phyloP scores from a whole-genome alignment of 306 rosid species.

The Begonia fuchsioides region DNA sequence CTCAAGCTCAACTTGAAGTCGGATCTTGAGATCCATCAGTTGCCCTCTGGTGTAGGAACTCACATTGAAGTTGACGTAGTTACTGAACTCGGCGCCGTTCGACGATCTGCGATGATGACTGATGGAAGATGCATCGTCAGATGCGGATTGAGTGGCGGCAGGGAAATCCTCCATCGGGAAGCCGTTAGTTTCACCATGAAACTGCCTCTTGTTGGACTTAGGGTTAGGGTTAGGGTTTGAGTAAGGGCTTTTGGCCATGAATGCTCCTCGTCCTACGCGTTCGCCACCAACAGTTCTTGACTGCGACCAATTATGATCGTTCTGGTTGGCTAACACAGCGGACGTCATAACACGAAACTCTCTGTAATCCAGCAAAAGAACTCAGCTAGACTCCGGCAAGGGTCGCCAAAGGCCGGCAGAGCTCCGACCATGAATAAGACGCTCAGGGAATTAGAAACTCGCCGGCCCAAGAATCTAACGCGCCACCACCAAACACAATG shows the following conservation, averaged over 20 bases:
- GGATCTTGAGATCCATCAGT: constrained; percentile 42
- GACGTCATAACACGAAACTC: constrained; percentile 45
- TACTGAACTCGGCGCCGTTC: constrained; percentile 19
- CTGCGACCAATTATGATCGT: constrained; percentile 59
- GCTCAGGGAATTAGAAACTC: background rate
- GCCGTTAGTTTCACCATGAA: constrained; percentile 16
- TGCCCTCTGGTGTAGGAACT: no score
- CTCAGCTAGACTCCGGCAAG: constrained; percentile 34
- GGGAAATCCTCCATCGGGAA: constrained; percentile 22
- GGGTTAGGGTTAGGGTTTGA: constrained; percentile 52
- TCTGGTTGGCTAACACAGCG: constrained; percentile 64
- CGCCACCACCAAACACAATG: constrained; percentile 1
- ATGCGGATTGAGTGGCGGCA: constrained; percentile 46
- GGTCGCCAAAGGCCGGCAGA: constrained; percentile 21
- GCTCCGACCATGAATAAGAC: constrained; percentile 23
- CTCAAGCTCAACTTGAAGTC: constrained; percentile 44
- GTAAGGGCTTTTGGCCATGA: constrained; percentile 73
- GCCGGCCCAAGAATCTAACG: constrained; percentile 4
- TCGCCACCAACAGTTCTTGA: constrained; percentile 37
- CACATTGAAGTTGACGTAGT: constrained; percentile 46
- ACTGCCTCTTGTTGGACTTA: constrained; percentile 33
- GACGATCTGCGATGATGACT: constrained; percentile 35
- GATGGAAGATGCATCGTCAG: constrained; percentile 78
- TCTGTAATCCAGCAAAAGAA: constrained; percentile 13
- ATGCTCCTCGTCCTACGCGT: constrained; percentile 48